A percentile compares a stretch with the other conserved stretches of the same genome.
Conservation (phyloP, 2,329 filamentous ascomycete genomes). For the Lachnellula willkommii region DNA sequence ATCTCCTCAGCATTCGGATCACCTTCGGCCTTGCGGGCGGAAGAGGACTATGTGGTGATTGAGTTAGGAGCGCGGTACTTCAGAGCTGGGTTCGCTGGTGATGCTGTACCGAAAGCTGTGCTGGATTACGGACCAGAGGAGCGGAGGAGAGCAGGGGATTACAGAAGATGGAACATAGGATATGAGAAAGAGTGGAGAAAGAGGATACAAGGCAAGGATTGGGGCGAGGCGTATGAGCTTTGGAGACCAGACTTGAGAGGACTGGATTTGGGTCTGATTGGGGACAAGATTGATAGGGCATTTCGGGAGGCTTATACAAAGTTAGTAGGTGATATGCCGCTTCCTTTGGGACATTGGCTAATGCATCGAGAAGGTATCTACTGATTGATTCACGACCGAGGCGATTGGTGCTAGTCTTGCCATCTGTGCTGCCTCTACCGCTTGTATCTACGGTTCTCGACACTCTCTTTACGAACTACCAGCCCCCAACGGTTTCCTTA, state of each 20-base stretch:
- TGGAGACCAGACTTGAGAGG: slow-evolving; percentile 72
- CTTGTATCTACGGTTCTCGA: slow-evolving; percentile 71
- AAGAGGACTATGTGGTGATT: slow-evolving; percentile 80
- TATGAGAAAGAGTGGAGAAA: slow-evolving; percentile 46
- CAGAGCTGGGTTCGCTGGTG: slow-evolving; percentile 80
- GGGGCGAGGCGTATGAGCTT: slow-evolving; percentile 64
- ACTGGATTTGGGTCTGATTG: slow-evolving; percentile 71
- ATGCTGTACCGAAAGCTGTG: slow-evolving; percentile 66
- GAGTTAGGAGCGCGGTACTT: slow-evolving; percentile 78
- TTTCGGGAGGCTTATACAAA: slow-evolving; percentile 78
- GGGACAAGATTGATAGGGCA: slow-evolving; percentile 80
- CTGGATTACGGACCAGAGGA: slow-evolving; percentile 70
- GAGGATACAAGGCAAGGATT: slow-evolving; percentile 44
- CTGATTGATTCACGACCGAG: slow-evolving; percentile 72
- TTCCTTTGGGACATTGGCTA: slow-evolving; percentile 8
- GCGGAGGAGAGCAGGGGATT: slow-evolving; percentile 74
- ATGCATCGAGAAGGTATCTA: slow-evolving; percentile 44
- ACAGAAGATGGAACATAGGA: slow-evolving; percentile 61
- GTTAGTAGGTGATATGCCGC: slow-evolving; percentile 48
- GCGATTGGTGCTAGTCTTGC: slow-evolving; percentile 68
- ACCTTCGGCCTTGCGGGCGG: slow-evolving; percentile 58
- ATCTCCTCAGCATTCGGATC: slow-evolving; percentile 53
- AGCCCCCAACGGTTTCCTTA: slow-evolving; percentile 73
- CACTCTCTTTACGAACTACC: slow-evolving; percentile 74
- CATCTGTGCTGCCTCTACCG: slow-evolving; percentile 70